phyloP scores from a whole-genome alignment of 2,329 filamentous ascomycete genomes.

The Magnaporthiopsis incrustans region DNA sequence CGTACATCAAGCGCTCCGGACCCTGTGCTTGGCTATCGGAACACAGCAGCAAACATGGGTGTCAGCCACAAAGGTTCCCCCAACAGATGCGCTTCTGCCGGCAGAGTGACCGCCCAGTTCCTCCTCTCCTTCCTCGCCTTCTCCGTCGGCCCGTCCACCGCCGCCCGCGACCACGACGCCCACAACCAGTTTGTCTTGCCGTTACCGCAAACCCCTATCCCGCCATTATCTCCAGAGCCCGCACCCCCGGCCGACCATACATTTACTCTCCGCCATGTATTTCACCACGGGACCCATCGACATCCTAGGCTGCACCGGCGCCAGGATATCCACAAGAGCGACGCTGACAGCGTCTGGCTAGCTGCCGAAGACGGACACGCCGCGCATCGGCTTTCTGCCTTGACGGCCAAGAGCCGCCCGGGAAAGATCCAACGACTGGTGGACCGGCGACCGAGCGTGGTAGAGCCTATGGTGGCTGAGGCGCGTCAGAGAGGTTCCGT shows the following conservation, averaged over 20 bases:
- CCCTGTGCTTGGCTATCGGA: not conserved
- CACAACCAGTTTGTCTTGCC: slow-evolving; percentile 36
- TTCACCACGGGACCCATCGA: slow-evolving; percentile 78
- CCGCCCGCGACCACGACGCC: slow-evolving; percentile 20
- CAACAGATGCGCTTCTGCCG: slow-evolving; percentile 43
- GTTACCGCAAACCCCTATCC: slow-evolving; percentile 30
- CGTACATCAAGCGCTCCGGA: not conserved
- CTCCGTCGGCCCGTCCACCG: slow-evolving; percentile 33
- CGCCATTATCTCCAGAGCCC: slow-evolving; percentile 32
- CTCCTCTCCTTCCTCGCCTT: slow-evolving; percentile 61
- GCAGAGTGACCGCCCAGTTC: slow-evolving; percentile 54
- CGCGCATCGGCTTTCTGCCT: slow-evolving; percentile 39
- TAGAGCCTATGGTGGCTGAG: slow-evolving; percentile 71
- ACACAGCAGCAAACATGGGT: slow-evolving; percentile 17
- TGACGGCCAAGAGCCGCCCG: slow-evolving; percentile 56
- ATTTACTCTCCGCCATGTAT: slow-evolving; percentile 76
- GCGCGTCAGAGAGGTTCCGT: slow-evolving; percentile 62
- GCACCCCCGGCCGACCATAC: slow-evolving; percentile 45
- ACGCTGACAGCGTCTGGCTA: slow-evolving; percentile 53
- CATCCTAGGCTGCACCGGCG: slow-evolving; percentile 71
- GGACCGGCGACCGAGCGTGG: slow-evolving; percentile 66
- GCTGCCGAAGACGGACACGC: slow-evolving; percentile 49
- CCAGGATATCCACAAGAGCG: slow-evolving; percentile 56
- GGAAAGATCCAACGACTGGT: slow-evolving; percentile 71
- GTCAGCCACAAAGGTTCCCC: slow-evolving; percentile 14